These are phyloP conservation scores for Patellaria atrata DNA, from an alignment of 495 filamentous ascomycete genomes.

Conservation along the genomic window DNA sequence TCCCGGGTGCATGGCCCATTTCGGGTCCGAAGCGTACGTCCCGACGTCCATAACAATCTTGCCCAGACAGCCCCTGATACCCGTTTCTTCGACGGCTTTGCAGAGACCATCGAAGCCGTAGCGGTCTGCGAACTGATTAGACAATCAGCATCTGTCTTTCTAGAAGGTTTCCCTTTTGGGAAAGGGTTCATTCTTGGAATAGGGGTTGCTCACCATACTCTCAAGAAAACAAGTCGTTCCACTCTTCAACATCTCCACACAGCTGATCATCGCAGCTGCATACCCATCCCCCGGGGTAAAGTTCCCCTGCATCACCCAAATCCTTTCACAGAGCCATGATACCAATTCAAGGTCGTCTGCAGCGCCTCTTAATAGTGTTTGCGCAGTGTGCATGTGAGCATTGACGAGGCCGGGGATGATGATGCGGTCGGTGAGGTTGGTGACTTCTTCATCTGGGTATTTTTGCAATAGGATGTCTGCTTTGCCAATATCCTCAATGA, in stretches of 20 bases:
- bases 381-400: slow-evolving; percentile 15
- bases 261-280: slow-evolving; percentile 11
- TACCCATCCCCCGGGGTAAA: slow-evolving; percentile 17
- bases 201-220: slow-evolving; percentile 13
- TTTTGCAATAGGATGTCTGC: slow-evolving; percentile 10
- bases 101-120: slow-evolving; percentile 16
- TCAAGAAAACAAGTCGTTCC: slow-evolving; percentile 14
- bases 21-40: slow-evolving; percentile 32
- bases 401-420: slow-evolving; percentile 10
- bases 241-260: slow-evolving; percentile 12
- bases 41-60: slow-evolving; percentile 20
- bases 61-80: slow-evolving; percentile 13
- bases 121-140: slow-evolving; percentile 13
- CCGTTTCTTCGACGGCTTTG: slow-evolving; percentile 8
- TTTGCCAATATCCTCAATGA: slow-evolving; percentile 33
- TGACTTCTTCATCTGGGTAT: slow-evolving; percentile 7
- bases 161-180: no score
- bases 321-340: slow-evolving; percentile 14
- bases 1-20: slow-evolving; percentile 38
- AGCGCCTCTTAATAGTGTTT: slow-evolving; percentile 10
- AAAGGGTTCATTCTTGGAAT: background rate
- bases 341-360: slow-evolving; percentile 15
- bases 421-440: slow-evolving; percentile 8
- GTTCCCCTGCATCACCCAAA: slow-evolving; percentile 15
- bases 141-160: no score